These are phyloP conservation scores for Calonectria pseudoturangicola DNA, from an alignment of 2,329 filamentous ascomycete genomes.

Conservation along the genomic window DNA sequence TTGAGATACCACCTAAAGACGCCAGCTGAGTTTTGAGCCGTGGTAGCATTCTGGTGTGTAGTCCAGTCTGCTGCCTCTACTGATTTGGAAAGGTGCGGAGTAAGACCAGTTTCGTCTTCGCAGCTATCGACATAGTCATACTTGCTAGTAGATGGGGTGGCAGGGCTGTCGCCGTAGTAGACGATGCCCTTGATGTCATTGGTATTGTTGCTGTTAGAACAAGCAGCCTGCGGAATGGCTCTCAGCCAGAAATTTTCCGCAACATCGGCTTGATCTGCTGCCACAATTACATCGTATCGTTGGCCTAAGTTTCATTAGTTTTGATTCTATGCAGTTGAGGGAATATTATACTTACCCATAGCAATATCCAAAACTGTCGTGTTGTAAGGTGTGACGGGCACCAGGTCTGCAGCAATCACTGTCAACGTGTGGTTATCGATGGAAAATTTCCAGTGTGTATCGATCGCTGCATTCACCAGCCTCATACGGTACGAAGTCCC, in stretches of 20 bases:
- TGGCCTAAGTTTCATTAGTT: not conserved
- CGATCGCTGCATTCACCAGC: not conserved
- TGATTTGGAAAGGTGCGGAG: not conserved
- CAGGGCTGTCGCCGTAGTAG: not conserved
- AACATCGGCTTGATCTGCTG: not conserved
- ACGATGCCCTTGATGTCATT: not conserved
- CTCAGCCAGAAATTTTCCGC: not conserved
- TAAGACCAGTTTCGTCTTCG: not conserved
- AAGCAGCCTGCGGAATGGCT: not conserved
- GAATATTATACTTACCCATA: not conserved
- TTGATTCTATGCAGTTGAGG: not conserved
- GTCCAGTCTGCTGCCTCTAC: not conserved
- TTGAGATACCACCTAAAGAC: not conserved
- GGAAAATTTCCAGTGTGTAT: not conserved
- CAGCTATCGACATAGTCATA: not conserved
- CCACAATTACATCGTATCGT: not conserved
- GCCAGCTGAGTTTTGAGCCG: not conserved
- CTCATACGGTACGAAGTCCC: not conserved
- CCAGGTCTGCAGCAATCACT: not conserved
- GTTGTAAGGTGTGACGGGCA: not conserved
- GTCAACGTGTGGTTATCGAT: conserved; percentile 1
- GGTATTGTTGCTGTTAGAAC: not conserved
- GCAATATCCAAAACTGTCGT: not conserved
- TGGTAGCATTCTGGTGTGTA: not conserved
- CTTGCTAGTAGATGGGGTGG: not conserved